Conservation (phyloP, 2,329 filamentous ascomycete species). For the Cladosporium colombiae region DNA sequence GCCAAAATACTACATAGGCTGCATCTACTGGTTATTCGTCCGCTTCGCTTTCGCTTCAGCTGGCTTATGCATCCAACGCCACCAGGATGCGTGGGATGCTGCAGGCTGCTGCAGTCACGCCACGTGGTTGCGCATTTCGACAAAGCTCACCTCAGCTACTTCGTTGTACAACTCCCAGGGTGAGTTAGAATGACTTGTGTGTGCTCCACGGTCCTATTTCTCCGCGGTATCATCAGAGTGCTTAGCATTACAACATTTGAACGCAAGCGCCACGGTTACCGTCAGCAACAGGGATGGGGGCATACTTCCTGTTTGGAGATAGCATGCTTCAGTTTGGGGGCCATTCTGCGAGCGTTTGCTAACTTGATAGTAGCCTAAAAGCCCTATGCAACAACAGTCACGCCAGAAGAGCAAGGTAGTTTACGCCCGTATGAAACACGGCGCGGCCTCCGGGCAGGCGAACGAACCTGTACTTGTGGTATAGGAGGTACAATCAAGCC, state of each 20-base stretch:
- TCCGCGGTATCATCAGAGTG: not conserved
- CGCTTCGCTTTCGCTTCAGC: not conserved
- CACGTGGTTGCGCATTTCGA: not conserved
- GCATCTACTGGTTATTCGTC: not conserved
- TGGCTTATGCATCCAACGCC: not conserved
- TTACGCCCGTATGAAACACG: not conserved
- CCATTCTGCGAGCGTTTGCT: not conserved
- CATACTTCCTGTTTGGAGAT: not conserved
- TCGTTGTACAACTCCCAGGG: not conserved
- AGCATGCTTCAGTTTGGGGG: not conserved
- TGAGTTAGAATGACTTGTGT: not conserved
- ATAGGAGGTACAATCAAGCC: not conserved
- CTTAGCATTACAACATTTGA: not conserved
- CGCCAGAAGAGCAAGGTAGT: not conserved
- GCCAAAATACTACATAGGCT: not conserved
- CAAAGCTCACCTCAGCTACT: not conserved
- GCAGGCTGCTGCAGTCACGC: not conserved
- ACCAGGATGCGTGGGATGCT: not conserved
- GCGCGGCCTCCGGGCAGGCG: not conserved
- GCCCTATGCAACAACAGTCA: not conserved
- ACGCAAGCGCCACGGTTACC: not conserved
- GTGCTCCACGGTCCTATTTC: not conserved
- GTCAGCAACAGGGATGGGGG: not conserved
- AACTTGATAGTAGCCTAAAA: not conserved
- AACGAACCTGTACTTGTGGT: not conserved